A percentile compares a stretch with the other conserved stretches of the same genome.
These are phyloP conservation scores for Calonectria honghensis DNA, from an alignment of 2,329 filamentous ascomycete genomes.

Conservation along the genomic window DNA sequence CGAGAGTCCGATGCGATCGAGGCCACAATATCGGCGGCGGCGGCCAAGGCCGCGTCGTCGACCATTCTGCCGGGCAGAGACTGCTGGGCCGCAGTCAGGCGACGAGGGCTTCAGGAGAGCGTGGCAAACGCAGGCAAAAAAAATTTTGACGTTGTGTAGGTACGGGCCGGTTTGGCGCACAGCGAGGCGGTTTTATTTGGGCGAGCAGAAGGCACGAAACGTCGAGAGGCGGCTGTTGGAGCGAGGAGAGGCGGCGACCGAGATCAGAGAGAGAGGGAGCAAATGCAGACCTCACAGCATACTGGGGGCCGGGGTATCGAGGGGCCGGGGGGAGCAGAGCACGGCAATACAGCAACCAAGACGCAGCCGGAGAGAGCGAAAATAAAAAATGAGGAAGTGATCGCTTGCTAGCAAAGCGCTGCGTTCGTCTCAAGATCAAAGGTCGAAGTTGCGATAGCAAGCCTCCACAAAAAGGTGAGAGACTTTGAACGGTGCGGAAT, in stretches of 20 bases:
- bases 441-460: conserved; percentile 21
- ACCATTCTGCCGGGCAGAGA: conserved; percentile 64
- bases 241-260: conserved; percentile 29
- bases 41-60: conserved; percentile 73
- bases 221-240: conserved; percentile 28
- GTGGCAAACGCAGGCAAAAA: conserved; percentile 28
- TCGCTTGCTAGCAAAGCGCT: conserved; percentile 15
- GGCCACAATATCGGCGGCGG: conserved; percentile 72
- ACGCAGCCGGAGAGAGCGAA: conserved; percentile 10
- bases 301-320: conserved; percentile 35
- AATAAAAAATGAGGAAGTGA: conserved; percentile 10
- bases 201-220: conserved; percentile 5
- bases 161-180: conserved; percentile 14
- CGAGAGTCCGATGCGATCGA: conserved; percentile 69
- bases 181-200: conserved; percentile 15
- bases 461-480: conserved; percentile 27
- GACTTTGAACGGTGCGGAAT: conserved; percentile 20
- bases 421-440: conserved; percentile 26
- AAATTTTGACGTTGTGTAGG: neutral
- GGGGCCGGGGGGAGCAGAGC: conserved; percentile 5
- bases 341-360: conserved; percentile 20
- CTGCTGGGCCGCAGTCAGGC: conserved; percentile 56
- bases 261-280: conserved; percentile 30
- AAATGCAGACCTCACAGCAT: conserved; percentile 36
- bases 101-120: conserved; percentile 42